These are phyloP conservation scores for Perkinsus marinus DNA, from an alignment of 169 alveolate species.

Conservation along the genomic window DNA sequence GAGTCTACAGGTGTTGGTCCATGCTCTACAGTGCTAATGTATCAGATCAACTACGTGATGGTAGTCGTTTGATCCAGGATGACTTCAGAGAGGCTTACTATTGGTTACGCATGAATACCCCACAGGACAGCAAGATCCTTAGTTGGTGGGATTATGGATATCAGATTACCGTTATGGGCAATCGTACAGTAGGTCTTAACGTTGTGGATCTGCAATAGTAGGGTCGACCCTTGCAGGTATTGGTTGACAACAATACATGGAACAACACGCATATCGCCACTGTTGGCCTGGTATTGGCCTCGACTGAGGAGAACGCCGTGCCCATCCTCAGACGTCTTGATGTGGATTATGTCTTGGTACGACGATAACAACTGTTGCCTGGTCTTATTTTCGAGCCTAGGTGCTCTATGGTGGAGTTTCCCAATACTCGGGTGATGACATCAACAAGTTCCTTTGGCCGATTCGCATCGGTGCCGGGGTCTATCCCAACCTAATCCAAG, in stretches of 20 bases:
- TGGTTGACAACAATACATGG: slow-evolving; percentile 97
- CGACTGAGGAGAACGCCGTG: slow-evolving; percentile 85
- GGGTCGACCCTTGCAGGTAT: neutral
- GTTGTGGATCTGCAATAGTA: neutral
- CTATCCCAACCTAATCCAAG: slow-evolving; percentile 62
- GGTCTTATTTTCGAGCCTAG: neutral
- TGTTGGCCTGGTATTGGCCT: slow-evolving; percentile 80
- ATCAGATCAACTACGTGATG: slow-evolving; percentile 38
- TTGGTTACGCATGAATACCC: slow-evolving; percentile 91
- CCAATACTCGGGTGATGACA: slow-evolving; percentile 88
- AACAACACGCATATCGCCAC: slow-evolving; percentile 92
- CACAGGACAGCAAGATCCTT: slow-evolving; percentile 74
- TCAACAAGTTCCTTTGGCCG: slow-evolving; percentile 94
- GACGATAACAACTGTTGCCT: neutral
- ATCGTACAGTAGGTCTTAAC: slow-evolving; percentile 67
- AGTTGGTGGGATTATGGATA: slow-evolving; percentile 99
- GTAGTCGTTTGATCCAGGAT: slow-evolving; percentile 79
- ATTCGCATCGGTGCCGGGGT: slow-evolving; percentile 87
- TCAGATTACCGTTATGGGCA: slow-evolving; percentile 86
- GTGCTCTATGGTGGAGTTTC: slow-evolving; percentile 91
- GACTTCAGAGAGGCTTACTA: slow-evolving; percentile 95
- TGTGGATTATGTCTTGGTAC: slow-evolving; percentile 80
- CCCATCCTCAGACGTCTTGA: slow-evolving; percentile 71
- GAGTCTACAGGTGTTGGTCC: slow-evolving; percentile 8
- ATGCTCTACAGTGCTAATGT: neutral